These are phyloP conservation scores for Tetradesmus lagerheimii DNA, from an alignment of 139 green algal species.

Conservation along the genomic window DNA sequence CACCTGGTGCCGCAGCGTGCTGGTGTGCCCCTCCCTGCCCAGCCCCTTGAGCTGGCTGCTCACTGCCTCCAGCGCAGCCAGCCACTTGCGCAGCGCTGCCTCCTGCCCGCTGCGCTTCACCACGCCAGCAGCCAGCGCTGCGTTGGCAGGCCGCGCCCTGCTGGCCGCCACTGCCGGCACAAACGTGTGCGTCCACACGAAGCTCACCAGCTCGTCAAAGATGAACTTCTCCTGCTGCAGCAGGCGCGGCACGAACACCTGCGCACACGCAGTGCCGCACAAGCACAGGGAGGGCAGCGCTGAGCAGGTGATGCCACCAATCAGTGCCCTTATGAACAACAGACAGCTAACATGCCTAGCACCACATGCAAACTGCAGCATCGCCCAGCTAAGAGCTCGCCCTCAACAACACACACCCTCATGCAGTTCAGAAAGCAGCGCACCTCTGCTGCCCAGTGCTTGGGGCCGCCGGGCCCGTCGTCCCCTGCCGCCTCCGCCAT, in stretches of 20 bases:
- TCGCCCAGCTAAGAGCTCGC: not conserved
- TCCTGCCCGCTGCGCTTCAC: slow-evolving; percentile 64
- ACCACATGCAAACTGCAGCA: not conserved
- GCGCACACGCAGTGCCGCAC: not conserved
- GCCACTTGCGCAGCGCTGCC: slow-evolving; percentile 78
- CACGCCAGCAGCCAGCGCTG: slow-evolving; percentile 20
- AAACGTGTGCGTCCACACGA: slow-evolving; percentile 67
- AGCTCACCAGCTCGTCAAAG: slow-evolving; percentile 67
- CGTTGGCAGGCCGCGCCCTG: not conserved
- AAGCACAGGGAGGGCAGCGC: too few species aligned
- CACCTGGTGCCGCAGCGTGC: slow-evolving; percentile 50
- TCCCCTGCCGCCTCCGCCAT: slow-evolving; percentile 39
- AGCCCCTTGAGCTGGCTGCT: slow-evolving; percentile 41
- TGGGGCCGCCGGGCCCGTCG: not conserved
- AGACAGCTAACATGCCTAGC: not conserved
- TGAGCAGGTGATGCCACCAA: too few species aligned
- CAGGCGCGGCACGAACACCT: slow-evolving; percentile 71
- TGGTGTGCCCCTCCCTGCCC: slow-evolving; percentile 33
- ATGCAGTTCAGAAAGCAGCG: not conserved
- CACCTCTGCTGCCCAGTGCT: slow-evolving; percentile 50
- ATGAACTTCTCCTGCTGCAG: slow-evolving; percentile 70
- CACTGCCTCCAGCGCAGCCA: slow-evolving; percentile 68
- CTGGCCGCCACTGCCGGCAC: slow-evolving; percentile 49
- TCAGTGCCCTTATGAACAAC: too few species aligned
- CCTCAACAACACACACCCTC: too few species aligned